Percentiles rank a stretch among this genome's conserved stretches.
phyloP scores from a whole-genome alignment of 1,139 yeast genomes.

The Debaryomycetaceae sp. region DNA sequence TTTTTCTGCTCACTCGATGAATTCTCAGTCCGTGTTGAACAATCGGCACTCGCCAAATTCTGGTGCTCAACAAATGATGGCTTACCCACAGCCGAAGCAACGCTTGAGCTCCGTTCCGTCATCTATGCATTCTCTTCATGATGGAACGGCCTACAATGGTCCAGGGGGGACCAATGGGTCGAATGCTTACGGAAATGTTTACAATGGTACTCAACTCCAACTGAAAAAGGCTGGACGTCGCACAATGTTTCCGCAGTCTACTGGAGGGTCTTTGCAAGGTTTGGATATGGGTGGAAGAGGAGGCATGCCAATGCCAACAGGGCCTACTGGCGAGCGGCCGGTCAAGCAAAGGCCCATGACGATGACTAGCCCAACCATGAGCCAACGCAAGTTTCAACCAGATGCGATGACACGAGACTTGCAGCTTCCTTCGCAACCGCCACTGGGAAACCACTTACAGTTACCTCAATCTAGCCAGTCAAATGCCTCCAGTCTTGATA shows the following conservation, averaged over 20 bases:
- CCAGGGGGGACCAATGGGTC: constrained; percentile 2
- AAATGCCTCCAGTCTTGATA: constrained; percentile 20
- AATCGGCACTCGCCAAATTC: constrained; percentile 10
- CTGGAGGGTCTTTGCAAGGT: constrained; percentile 25
- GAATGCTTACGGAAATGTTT: constrained; percentile 6
- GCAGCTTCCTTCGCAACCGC: constrained; percentile 9
- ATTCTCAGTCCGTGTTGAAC: constrained; percentile 7
- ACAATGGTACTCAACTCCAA: constrained; percentile 13
- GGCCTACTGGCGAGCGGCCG: constrained; percentile 11
- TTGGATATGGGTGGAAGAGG: constrained; percentile 48
- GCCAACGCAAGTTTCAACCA: constrained; percentile 15
- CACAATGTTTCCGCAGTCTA: constrained; percentile 32
- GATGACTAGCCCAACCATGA: constrained; percentile 9
- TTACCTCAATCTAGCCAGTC: constrained; percentile 27
- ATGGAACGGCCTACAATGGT: constrained; percentile 7
- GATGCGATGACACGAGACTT: constrained; percentile 4
- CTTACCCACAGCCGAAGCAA: constrained; percentile 9
- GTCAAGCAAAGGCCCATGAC: constrained; percentile 6
- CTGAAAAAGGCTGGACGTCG: constrained; percentile 34
- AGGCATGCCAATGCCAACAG: constrained; percentile 42
- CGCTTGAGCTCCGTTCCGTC: constrained; percentile 16
- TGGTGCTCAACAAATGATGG: constrained; percentile 10
- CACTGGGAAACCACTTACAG: constrained; percentile 17
- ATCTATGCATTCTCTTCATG: constrained; percentile 14
- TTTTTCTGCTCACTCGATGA: constrained; percentile 16